Evolutionary conservation across 2,329 filamentous ascomycete species (phyloP).

Genomic region (Graphilbum sp.): DNA sequence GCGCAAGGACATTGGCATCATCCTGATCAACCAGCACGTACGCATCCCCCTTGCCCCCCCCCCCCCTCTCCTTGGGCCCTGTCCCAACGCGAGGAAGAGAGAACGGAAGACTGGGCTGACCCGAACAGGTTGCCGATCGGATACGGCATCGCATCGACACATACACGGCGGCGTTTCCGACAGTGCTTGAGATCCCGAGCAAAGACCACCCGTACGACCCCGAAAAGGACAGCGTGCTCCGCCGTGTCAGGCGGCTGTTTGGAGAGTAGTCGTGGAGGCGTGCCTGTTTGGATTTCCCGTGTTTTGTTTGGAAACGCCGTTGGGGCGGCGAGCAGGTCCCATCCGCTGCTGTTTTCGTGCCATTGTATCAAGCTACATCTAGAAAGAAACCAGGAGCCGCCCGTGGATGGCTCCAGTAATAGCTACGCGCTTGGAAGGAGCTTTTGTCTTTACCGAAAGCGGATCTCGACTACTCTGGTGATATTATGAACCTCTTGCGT

Average conservation of each 20-base stretch:
- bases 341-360: too few relatives aligned
- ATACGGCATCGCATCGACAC: conserved; percentile 84
- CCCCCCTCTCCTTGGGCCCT: neutral
- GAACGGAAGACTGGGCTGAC: too few relatives aligned
- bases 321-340: too few relatives aligned
- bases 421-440: too few relatives aligned
- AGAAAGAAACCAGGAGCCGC: too few relatives aligned
- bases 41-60: conserved; percentile 12
- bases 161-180: conserved; percentile 91
- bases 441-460: too few relatives aligned
- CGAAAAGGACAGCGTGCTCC: conserved; percentile 94
- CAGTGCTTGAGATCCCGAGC: conserved; percentile 88
- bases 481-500: too few relatives aligned
- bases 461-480: too few relatives aligned
- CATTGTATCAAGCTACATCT: too few relatives aligned
- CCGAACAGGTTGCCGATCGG: conserved; percentile 65
- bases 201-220: conserved; percentile 99
- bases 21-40: conserved; percentile 97
- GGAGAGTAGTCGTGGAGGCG: conserved; percentile 57
- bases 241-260: conserved; percentile 57
- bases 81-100: neutral
- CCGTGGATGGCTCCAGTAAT: too few relatives aligned
- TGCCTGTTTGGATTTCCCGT: too few relatives aligned
- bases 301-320: too few relatives aligned
- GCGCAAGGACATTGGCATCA: conserved; percentile 90